Evolutionary conservation across 2,329 filamentous ascomycete species (phyloP).

Genomic region (Cladosporium sp.): DNA sequence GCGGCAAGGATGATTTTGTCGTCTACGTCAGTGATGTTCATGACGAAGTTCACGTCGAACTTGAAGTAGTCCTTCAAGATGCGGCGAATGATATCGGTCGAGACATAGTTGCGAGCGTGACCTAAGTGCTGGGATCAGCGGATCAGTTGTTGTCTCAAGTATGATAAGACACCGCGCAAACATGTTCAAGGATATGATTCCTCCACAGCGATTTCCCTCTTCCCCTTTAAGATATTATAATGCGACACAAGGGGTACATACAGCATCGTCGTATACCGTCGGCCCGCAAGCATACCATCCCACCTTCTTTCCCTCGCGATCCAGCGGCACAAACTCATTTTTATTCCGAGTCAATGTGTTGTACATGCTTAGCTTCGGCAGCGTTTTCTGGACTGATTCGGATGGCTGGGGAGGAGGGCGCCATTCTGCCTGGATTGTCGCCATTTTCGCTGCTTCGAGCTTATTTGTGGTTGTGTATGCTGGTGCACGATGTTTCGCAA

Average conservation of each 20-base stretch:
- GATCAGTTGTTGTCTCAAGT: slow-evolving; percentile 6
- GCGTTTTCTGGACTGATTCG: slow-evolving; percentile 12
- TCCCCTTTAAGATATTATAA: too few relatives aligned
- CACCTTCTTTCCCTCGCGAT: slow-evolving; percentile 60
- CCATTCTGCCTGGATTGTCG: slow-evolving; percentile 23
- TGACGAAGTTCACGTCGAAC: slow-evolving; percentile 78
- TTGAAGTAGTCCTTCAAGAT: slow-evolving; percentile 78
- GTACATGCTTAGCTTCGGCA: slow-evolving; percentile 64
- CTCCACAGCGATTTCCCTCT: too few relatives aligned
- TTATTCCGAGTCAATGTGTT: slow-evolving; percentile 74
- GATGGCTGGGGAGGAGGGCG: slow-evolving; percentile 30
- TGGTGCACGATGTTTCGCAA: background rate
- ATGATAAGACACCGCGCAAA: background rate
- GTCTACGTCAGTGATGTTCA: slow-evolving; percentile 85
- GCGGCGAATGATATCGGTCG: slow-evolving; percentile 78
- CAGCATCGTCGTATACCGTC: slow-evolving; percentile 68
- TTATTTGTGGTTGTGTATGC: slow-evolving; percentile 4
- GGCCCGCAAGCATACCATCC: slow-evolving; percentile 88
- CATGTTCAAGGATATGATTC: too few relatives aligned
- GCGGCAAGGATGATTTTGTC: slow-evolving; percentile 57
- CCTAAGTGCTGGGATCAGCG: slow-evolving; percentile 53
- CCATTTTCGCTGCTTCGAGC: background rate
- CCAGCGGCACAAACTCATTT: slow-evolving; percentile 66
- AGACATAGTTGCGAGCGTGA: slow-evolving; percentile 85
- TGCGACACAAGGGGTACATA: slow-evolving; percentile 11